These are phyloP conservation scores for Silene latifolia DNA, from an alignment of 148 eudicot genomes.

Conservation along the genomic window DNA sequence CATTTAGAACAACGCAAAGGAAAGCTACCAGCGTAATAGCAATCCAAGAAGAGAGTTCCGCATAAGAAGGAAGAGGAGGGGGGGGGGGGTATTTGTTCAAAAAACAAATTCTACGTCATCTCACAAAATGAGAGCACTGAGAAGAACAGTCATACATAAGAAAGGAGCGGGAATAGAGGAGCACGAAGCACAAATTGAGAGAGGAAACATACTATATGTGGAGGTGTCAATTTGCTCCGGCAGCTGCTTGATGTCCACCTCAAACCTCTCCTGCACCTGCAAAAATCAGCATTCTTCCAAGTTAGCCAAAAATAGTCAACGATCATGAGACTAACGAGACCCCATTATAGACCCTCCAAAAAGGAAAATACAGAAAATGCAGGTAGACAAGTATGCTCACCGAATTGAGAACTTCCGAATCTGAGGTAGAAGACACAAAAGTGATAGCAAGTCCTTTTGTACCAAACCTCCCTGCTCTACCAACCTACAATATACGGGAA, in stretches of 20 bases:
- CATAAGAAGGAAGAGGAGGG: no score
- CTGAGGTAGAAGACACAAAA: conserved; percentile 78
- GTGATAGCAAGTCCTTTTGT: conserved; percentile 97
- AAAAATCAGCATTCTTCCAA: neutral
- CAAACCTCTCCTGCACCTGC: conserved; percentile 74
- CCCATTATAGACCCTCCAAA: neutral
- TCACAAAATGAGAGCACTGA: no score
- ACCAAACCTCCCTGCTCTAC: conserved; percentile 94
- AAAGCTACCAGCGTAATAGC: neutral
- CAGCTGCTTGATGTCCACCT: conserved; percentile 89
- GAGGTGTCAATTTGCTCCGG: conserved; percentile 98
- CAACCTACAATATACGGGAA: conserved; percentile 47
- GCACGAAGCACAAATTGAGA: neutral
- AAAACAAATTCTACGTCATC: no score
- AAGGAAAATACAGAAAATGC: neutral
- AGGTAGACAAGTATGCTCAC: conserved; percentile 23
- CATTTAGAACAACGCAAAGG: neutral
- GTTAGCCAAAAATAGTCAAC: neutral
- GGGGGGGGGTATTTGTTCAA: no score
- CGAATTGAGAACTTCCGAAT: conserved; percentile 86
- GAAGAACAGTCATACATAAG: neutral
- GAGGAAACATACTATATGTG: conserved; percentile 66
- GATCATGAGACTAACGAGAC: neutral
- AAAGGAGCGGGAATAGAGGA: neutral
- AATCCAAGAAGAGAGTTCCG: no score